These are phyloP conservation scores for Boeremia lycopersici DNA, from an alignment of 2,329 filamentous ascomycete genomes.

Conservation along the genomic window DNA sequence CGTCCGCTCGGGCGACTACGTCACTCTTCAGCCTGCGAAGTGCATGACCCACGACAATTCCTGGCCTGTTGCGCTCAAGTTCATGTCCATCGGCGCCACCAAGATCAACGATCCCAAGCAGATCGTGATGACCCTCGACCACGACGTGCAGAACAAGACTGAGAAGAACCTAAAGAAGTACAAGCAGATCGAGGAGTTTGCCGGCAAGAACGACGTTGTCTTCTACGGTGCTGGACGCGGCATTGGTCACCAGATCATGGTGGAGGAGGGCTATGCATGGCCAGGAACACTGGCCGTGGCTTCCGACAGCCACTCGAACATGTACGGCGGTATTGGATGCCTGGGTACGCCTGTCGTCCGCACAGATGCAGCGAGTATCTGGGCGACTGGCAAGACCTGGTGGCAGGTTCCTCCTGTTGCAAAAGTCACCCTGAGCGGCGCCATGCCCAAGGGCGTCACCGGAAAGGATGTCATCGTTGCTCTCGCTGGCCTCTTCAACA, in stretches of 20 bases:
- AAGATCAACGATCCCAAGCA: conserved; percentile 74
- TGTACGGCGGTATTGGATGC: conserved; percentile 80
- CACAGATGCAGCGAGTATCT: conserved; percentile 86
- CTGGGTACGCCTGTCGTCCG: conserved; percentile 82
- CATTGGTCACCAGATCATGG: conserved; percentile 92
- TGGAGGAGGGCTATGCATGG: conserved; percentile 85
- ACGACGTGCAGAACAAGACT: conserved; percentile 84
- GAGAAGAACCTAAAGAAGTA: conserved; percentile 85
- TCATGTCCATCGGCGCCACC: conserved; percentile 80
- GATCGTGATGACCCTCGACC: conserved; percentile 83
- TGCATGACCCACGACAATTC: conserved; percentile 91
- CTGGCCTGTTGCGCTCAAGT: conserved; percentile 77
- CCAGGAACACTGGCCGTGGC: conserved; percentile 84
- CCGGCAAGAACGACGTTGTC: conserved; percentile 73
- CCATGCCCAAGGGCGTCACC: conserved; percentile 77
- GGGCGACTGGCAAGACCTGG: conserved; percentile 83
- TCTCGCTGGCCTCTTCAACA: conserved; percentile 83
- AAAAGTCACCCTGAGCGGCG: conserved; percentile 76
- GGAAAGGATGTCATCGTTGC: conserved; percentile 95
- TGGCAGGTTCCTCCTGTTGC: conserved; percentile 87
- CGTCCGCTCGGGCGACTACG: conserved; percentile 82
- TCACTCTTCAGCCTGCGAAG: conserved; percentile 72
- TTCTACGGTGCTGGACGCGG: conserved; percentile 79
- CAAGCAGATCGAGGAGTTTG: conserved; percentile 79
- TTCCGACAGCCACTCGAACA: conserved; percentile 77